Evolutionary conservation across 805 yeast species (phyloP), one percentile per base, ranked within the genome.

Genomic region (Starmerella sp.): DNA sequence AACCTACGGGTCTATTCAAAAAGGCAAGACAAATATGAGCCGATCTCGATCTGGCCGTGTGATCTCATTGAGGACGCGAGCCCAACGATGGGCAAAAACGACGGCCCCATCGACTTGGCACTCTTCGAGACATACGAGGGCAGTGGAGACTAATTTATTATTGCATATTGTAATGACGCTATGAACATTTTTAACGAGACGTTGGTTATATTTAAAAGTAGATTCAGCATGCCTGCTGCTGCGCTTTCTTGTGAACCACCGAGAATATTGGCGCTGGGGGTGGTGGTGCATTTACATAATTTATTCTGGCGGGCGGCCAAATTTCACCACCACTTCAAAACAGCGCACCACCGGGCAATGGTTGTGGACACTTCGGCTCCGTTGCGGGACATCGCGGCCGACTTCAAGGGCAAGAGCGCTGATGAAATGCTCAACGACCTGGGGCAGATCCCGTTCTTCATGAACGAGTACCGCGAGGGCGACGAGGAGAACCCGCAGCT

Each of bases 381-480:
- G 28, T 37, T 62, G 51, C 45, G 60, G 11, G 61, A 61, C 22
- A 56, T 62, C n/a, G 51, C 58, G 6, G 63, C 56, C 14, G 59
- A 58, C 14, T 70, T 73, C 42, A 70, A 75, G 37, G 75, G 78
- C 54, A 85, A 85, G 64, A 70, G 86, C 1, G 75, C 84, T 0
- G 95, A 85, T 55, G 90, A 89, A 59, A 81, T 89, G 28, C 74
- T 86, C 72, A 71, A 73, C 15, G 95, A 88, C 61, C 71, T 93
- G 64, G 88, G 88, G 66, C 76, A 86, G 63, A 71, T 88, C 67
- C 98, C 98, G 8, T 85, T 93, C 62, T 93, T 93, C 74, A 93
- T 93, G 98, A 89, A 89, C 14, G 77, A 84, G 62, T 53, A 31
- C 11, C 43, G 51, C 13, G 71, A 88, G 15, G 95, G 85, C 63